phyloP scores from a whole-genome alignment of 2,329 filamentous ascomycete species.

The Cadophora sp. region DNA sequence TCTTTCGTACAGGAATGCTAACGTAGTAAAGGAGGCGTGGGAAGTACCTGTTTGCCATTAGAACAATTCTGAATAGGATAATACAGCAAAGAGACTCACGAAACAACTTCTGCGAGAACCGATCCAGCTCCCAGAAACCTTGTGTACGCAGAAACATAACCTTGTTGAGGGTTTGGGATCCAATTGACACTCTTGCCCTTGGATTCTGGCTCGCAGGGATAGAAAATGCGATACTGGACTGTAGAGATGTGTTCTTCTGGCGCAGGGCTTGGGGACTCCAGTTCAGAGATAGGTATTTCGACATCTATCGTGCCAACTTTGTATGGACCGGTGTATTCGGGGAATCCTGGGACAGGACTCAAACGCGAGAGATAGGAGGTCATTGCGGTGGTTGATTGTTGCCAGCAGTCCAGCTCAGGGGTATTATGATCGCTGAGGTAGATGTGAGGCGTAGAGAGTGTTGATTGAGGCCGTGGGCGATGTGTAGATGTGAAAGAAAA shows the following conservation, averaged over 20 bases:
- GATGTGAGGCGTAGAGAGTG: background rate
- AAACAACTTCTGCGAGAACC: constrained; percentile 63
- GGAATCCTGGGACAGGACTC: constrained; percentile 75
- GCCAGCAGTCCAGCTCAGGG: background rate
- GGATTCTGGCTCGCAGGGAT: constrained; percentile 65
- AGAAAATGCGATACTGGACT: constrained; percentile 82
- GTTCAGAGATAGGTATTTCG: constrained; percentile 73
- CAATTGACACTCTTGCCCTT: constrained; percentile 67
- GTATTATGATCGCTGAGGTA: background rate
- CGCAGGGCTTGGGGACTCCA: constrained; percentile 59
- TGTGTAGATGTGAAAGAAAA: background rate
- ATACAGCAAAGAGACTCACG: constrained; percentile 52
- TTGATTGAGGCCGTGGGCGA: background rate
- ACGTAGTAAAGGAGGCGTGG: constrained; percentile 77
- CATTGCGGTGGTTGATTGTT: constrained; percentile 28
- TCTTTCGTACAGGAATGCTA: constrained; percentile 74
- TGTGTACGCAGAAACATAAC: constrained; percentile 77
- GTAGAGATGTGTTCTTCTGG: constrained; percentile 69
- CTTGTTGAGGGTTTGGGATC: constrained; percentile 79
- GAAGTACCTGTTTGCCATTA: constrained; percentile 58
- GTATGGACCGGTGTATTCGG: constrained; percentile 78
- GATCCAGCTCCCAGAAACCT: constrained; percentile 74
- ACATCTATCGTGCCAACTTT: constrained; percentile 81
- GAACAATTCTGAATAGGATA: background rate
- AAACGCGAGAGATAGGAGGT: constrained; percentile 54